Percentiles rank a stretch among this genome's conserved stretches.
Conservation (phyloP, 78 protist species). For the Planoprotostelium fungivorum region DNA sequence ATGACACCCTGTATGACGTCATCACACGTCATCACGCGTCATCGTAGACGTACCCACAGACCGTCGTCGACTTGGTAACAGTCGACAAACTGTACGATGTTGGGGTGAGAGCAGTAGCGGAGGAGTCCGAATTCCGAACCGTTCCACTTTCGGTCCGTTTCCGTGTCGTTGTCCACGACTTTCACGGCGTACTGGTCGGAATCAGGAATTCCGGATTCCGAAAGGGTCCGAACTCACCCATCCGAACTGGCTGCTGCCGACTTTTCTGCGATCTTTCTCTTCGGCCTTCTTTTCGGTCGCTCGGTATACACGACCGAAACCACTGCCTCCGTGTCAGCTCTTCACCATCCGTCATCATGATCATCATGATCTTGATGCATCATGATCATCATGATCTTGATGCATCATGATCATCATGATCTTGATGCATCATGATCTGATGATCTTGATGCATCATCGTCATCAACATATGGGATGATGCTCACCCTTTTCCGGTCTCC, state of each 20-base stretch:
- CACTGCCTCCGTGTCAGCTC: neutral
- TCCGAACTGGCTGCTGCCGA: neutral
- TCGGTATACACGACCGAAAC: neutral
- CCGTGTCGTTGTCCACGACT: neutral
- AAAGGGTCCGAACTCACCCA: neutral
- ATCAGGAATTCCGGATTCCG: neutral
- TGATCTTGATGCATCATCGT: too few relatives aligned
- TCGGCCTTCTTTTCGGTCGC: neutral
- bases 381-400: neutral
- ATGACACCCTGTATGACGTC: conserved; percentile 17
- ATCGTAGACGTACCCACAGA: conserved; percentile 8
- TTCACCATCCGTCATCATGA: too few relatives aligned
- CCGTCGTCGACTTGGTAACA: conserved; percentile 29
- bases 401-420: too few relatives aligned
- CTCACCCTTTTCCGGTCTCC: neutral
- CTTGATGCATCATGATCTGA: too few relatives aligned
- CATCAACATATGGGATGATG: neutral
- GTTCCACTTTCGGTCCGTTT: conserved; percentile 36
- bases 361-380: too few relatives aligned
- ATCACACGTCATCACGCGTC: neutral
- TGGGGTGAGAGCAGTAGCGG: conserved; percentile 42
- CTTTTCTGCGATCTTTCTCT: neutral
- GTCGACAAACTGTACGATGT: conserved; percentile 30
- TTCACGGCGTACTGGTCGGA: neutral
- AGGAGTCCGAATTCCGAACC: conserved; percentile 44